phyloP scores from a whole-genome alignment of 1,284 basidiomycete genomes.

The Cutaneotrichosporon cavernicola region DNA sequence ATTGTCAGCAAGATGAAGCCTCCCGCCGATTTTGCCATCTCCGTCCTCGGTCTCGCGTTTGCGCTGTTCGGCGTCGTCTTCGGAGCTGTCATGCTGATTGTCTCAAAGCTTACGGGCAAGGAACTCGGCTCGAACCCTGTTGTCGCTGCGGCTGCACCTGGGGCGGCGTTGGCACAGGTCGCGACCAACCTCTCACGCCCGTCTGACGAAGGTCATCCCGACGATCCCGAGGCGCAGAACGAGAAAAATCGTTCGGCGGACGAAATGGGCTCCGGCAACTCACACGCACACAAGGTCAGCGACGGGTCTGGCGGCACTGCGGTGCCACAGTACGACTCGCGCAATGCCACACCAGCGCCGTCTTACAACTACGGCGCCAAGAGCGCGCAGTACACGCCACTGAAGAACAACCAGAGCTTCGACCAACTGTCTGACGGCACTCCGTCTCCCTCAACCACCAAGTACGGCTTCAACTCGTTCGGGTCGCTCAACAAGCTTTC shows the following conservation, averaged over 20 bases:
- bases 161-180: slow-evolving; percentile 6
- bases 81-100: slow-evolving; percentile 13
- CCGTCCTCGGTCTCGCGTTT: slow-evolving; percentile 22
- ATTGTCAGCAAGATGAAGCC: slow-evolving; percentile 23
- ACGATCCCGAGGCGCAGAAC: slow-evolving; percentile 7
- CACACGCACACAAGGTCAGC: not conserved
- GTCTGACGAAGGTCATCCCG: not conserved
- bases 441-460: slow-evolving; percentile 1
- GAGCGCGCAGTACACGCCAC: slow-evolving; percentile 7
- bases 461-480: slow-evolving; percentile 11
- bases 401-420: slow-evolving; percentile 15
- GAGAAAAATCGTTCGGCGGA: not conserved
- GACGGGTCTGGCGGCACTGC: slow-evolving; percentile 1
- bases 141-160: slow-evolving; percentile 9
- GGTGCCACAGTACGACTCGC: slow-evolving; percentile 6
- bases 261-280: not conserved
- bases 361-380: slow-evolving; percentile 7
- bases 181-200: slow-evolving; percentile 11
- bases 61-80: slow-evolving; percentile 26
- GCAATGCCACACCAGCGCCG: slow-evolving; percentile 12
- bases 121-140: slow-evolving; percentile 12
- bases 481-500: slow-evolving; percentile 14
- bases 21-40: slow-evolving; percentile 21
- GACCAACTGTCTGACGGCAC: slow-evolving; percentile 12
- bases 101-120: slow-evolving; percentile 21